phyloP scores from a whole-genome alignment of 441 rosid genomes.

The Euphorbia schlechtendalii region DNA sequence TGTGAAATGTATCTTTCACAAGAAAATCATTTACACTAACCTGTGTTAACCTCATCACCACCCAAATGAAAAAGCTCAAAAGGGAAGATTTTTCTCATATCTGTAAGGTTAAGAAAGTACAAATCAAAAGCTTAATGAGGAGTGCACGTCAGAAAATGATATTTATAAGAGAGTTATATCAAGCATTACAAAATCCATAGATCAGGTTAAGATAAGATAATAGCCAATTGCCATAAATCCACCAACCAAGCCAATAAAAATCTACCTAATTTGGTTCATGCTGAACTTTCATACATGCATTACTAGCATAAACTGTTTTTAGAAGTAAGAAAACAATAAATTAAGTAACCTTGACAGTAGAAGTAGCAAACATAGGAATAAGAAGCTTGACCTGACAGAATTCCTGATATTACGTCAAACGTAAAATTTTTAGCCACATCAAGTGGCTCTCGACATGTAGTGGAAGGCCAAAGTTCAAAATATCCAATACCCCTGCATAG shows the following conservation, averaged over 20 bases:
- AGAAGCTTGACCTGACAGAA: constrained; percentile 53
- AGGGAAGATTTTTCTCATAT: constrained; percentile 85
- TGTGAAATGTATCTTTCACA: constrained; percentile 2
- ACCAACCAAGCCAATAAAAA: neutral
- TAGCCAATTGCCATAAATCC: neutral
- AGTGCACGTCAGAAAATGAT: neutral
- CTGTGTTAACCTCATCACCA: constrained; percentile 94
- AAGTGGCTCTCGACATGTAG: constrained; percentile 91
- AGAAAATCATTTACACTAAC: constrained; percentile 35
- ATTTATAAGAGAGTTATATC: neutral
- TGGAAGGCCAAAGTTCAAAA: constrained; percentile 91
- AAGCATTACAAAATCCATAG: neutral
- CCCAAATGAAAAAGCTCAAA: constrained; percentile 97
- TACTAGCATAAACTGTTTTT: neutral
- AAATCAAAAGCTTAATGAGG: constrained; percentile 8
- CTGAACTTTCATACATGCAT: neutral
- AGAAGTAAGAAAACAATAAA: neutral
- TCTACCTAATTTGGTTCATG: neutral
- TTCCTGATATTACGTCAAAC: constrained; percentile 81
- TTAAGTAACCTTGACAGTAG: constrained; percentile 3
- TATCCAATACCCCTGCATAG: constrained; percentile 80
- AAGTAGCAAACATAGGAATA: neutral
- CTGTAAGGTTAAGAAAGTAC: constrained; percentile 32
- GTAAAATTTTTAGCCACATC: constrained; percentile 80
- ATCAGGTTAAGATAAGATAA: neutral